Base-by-base conservation (phyloP, 2,329 filamentous ascomycete species). In the Akanthomyces uredinophilus region DNA sequence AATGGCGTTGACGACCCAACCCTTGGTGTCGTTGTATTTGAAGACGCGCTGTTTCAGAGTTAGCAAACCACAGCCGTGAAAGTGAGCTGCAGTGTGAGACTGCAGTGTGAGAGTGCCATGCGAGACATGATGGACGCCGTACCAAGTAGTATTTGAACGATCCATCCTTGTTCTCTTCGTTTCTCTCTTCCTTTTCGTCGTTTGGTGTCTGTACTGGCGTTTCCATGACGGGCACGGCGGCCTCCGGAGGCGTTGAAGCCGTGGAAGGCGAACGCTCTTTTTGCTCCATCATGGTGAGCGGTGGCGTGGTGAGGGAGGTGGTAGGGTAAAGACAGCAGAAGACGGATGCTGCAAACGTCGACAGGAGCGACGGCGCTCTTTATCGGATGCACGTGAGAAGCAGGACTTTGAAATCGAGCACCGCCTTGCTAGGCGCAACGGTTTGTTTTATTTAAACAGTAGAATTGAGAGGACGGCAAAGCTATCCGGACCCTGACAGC, bases 1-100 rank as follows among this genome's bases (percentile, higher is more conserved):
- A 20, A 75, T 58, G 22, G 49, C 54, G 56, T 78, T 78, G 52
- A 76, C 65, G 20, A 68, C 44, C 74, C 76, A 78, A 60, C 76
- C 75, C 4, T 66, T 18, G 6, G 64, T 62, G 62, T 79, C 74
- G 52, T 74, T 77, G 68, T 78, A 79, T 11, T 64, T 66, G 54
- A 77, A 76, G 60, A 77, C 70, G 13, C 75, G 71, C 74, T 77
- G 27, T 43, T 44, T 41, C 29, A 32, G 43, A 13, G 57, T 62
- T 51, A 62, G 52, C 7, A 16, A 8, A 2, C 8, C 29, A 1
- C 8, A 47, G 29, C n/a, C n/a, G n/a, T n/a, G n/a, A n/a, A n/a
- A n/a, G n/a, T n/a, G n/a, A n/a, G n/a, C n/a, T 22, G 43, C 32
- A 5, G 32, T 49, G 20, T 20, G 7, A 24, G 5, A 3, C n/a